Evolutionary conservation across 306 rosid species (phyloP), one percentile per base, ranked within the genome.

Genomic region (Psophocarpus tetragonolobus): DNA sequence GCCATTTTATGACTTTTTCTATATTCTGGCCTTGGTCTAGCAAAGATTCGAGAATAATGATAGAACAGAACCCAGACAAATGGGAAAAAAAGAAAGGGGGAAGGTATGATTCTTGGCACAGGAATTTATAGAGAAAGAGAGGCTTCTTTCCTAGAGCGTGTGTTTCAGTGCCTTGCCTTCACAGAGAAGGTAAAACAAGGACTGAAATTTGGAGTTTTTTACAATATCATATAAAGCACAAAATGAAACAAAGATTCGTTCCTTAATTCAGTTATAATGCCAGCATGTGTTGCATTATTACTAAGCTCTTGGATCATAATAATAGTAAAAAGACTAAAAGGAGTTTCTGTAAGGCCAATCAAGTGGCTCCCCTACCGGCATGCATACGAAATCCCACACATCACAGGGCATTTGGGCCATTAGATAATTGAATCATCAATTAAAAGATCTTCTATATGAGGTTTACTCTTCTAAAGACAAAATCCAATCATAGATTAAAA

Each of bases 241-340:
- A 76, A 64, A 60, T 69, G 38, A 76, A 29, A 32, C 42, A 56
- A 81, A 87, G 87, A 92, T 85, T 89, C 96, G 78, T 90, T 92
- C 45, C 97, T 94, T 94, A 84, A 83, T 88, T 86, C 88, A 67
- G 92, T 87, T 87, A 90, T 83, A 86, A 68, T 71, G 88, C 82
- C 74, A 78, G 77, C 72, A 69, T 69, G 85, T 66, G 69, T 77
- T 70, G 81, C 78, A 78, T 75, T 74, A 68, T 56, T 73, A 58
- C 60, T 73, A 73, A 77, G 57, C 83, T 45, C 74, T 66, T 6
- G 23, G 60, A 12, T 70, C 45, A 64, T 62, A 15, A 39, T 53
- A 18, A 6, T 58, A 18, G 4, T 57, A 56, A 56, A 54, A 77
- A 7, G 30, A n/a, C 67, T 66, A 12, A 79, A 83, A 60, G 58